These are phyloP conservation scores for Scalesia atractyloides DNA, from an alignment of 129 eudicot species.

Conservation along the genomic window DNA sequence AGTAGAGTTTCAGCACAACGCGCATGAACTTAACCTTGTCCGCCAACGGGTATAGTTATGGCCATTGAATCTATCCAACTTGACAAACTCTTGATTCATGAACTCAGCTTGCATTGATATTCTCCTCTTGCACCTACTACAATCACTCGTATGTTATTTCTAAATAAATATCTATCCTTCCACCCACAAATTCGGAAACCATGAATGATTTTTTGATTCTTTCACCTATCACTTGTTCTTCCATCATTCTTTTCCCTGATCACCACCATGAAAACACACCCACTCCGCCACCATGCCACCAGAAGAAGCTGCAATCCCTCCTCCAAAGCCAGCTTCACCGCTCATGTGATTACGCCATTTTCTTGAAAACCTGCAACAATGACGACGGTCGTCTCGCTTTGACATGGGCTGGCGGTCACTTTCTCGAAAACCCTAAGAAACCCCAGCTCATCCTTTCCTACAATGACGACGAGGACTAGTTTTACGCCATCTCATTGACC, in stretches of 20 bases:
- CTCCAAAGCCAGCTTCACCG: conserved; percentile 47
- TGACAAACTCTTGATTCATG: too few relatives aligned
- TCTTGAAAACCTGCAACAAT: conserved; percentile 49
- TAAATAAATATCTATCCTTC: too few relatives aligned
- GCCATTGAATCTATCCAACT: too few relatives aligned
- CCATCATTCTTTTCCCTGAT: conserved; percentile 20
- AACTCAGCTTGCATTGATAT: too few relatives aligned
- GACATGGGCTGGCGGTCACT: conserved; percentile 64
- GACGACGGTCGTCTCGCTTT: conserved; percentile 23
- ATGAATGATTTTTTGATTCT: conserved; percentile 44
- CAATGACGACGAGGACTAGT: conserved; percentile 59
- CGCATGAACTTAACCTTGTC: too few relatives aligned
- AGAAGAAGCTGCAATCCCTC: conserved; percentile 51
- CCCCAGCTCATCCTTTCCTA: conserved; percentile 30
- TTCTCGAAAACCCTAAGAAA: conserved; percentile 31
- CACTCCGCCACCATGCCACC: conserved; percentile 23
- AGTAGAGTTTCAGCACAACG: too few relatives aligned
- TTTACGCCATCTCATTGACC: conserved; percentile 53
- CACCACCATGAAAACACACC: not conserved
- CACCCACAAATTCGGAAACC: not conserved
- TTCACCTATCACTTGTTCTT: conserved; percentile 41
- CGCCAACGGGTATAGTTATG: too few relatives aligned
- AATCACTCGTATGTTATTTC: not conserved
- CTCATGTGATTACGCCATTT: conserved; percentile 67
- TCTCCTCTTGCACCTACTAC: not conserved